Base-by-base conservation (phyloP, 2,329 filamentous ascomycete genomes). In the Aspergillus nomiae region DNA sequence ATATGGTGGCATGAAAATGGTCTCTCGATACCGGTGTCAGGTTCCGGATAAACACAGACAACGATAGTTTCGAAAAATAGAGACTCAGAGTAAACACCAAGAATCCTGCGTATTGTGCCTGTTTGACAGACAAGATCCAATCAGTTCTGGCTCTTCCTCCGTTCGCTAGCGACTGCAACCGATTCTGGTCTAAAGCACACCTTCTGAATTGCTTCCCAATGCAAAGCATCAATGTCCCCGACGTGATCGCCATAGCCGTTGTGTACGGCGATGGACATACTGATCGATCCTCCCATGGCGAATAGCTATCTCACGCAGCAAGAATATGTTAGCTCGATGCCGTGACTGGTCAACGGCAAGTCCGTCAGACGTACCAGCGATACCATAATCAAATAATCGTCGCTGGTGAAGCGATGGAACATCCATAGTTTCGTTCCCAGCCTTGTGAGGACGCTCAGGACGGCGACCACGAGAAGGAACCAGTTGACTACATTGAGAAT, bases 211-310 rank as follows among this genome's bases (percentile, higher is more conserved):
- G 63, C 41, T 30, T 66, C 60, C 38, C 69, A 66, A 46, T 67
- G 56, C 16, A 56, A 14, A 11, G 30, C 30, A 7, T 61, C 63
- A 14, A 71, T 58, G 34, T 64, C 59, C 7, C 41, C 51, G 4
- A 32, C 61, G 51, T 70, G 70, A 45, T 66, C 63, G 34, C 70
- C 70, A 63, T 71, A 70, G 11, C 70, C 70, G 36, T 68, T 69
- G 10, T 55, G 58, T 10, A 70, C 67, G 12, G 69, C 66, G 38
- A 69, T 59, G 14, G 69, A 69, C 51, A 71, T 57, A 14, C 46
- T 59, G 11, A 69, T 50, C 11, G 63, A 66, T 63, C 70, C 67
- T 3, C 62, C 64, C 38, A 69, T 64, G 36, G 56, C 62, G 30
- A 71, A 59, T 1, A 68, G n/a, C 65, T 67, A 54, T 38, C 4